Base-by-base conservation (phyloP, 768 basidiomycete species). In the Solioccasus polychromus region DNA sequence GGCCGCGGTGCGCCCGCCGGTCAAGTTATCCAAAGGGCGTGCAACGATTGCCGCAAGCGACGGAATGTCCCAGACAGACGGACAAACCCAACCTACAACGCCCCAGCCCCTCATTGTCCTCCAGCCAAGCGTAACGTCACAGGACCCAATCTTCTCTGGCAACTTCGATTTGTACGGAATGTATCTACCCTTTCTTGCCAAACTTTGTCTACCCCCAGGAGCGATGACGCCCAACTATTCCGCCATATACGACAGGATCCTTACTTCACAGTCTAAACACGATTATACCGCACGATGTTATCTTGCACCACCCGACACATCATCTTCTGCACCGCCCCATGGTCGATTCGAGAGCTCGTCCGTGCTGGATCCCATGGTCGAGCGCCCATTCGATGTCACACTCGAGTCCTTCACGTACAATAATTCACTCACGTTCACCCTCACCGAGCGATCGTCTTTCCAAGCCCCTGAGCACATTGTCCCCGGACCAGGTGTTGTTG, bases 111-210 rank as follows among this genome's bases (percentile, higher is more conserved):
- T 45, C 2, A 17, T 50, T 12, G 25, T 47, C 9, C 25, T 39
- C 2, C 53, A 56, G 31, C 49, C 43, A 11, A 22, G 10, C 28
- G n/a, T 39, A n/a, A 12, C 50, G 25, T 35, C 45, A 3, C 47
- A 28, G n/a, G 17, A 39, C 10, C 57, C 56, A 3, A 35, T 39
- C 9, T 53, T 66, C 19, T 56, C 60, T 7, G 71, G 71, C 5
- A 71, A 63, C 32, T 71, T 72, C 34, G 71, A 72, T 55, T 35
- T 72, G 26, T 72, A 72, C 44, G 60, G 57, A 15, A 72, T 71
- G 69, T 60, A 63, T 31, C 52, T 73, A 19, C 64, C 69, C 2
- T 67, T 65, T 51, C 64, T 72, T 23, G 40, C 53, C 50, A 63
- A 61, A 19, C 58, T 62, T 31, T 71, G 64, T 51, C 42, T 62